These are phyloP conservation scores for Kwoniella pini DNA, from an alignment of 768 basidiomycete species.

Conservation along the genomic window DNA sequence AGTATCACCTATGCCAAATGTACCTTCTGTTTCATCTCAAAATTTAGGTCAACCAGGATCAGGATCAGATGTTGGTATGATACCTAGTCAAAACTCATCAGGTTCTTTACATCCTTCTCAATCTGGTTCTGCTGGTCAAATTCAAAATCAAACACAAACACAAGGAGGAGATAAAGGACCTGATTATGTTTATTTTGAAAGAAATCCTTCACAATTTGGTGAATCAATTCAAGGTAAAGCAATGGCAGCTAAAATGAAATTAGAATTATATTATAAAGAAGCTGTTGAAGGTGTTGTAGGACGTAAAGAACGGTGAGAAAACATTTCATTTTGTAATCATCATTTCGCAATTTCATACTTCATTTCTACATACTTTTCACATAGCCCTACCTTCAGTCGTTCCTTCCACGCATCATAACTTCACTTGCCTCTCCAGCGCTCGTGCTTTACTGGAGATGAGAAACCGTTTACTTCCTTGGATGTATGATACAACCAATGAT, in stretches of 20 bases:
- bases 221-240: conserved; percentile 78
- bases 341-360: too few species aligned
- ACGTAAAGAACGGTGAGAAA: conserved; percentile 75
- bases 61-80: neutral
- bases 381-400: too few species aligned
- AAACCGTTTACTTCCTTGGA: conserved; percentile 7
- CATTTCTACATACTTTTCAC: too few species aligned
- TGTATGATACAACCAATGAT: conserved; percentile 3
- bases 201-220: conserved; percentile 72
- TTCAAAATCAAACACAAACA: neutral
- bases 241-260: conserved; percentile 87
- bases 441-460: neutral
- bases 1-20: conserved; percentile 26
- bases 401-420: too few species aligned
- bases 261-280: conserved; percentile 96
- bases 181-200: conserved; percentile 94
- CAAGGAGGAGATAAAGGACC: conserved; percentile 42
- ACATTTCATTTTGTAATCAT: too few species aligned
- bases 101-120: conserved; percentile 6
- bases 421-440: neutral
- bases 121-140: conserved; percentile 3
- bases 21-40: conserved; percentile 20
- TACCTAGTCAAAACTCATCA: conserved; percentile 5
- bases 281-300: conserved; percentile 95
- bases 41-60: conserved; percentile 39